Percentiles rank a stretch among this genome's conserved stretches.
phyloP scores from a whole-genome alignment of 2,329 filamentous ascomycete genomes.

The Cucurbitaria berberidis region DNA sequence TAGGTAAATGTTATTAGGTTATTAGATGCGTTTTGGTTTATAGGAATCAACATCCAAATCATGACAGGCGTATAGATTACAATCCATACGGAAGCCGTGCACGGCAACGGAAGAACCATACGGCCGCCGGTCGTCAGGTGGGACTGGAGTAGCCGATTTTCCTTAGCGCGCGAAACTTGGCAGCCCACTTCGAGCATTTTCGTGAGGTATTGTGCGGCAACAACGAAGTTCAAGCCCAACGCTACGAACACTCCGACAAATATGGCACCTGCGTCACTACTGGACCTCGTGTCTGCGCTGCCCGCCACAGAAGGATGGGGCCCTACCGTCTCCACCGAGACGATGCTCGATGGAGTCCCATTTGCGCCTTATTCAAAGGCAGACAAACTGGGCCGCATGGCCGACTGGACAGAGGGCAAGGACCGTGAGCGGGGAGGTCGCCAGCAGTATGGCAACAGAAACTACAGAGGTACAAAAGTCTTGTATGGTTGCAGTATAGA shows the following conservation, averaged over 20 bases:
- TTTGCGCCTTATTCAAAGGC: conserved; percentile 99
- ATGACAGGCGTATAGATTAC: too few relatives aligned
- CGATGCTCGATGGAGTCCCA: conserved; percentile 90
- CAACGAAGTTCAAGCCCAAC: conserved; percentile 13
- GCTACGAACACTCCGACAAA: conserved; percentile 26
- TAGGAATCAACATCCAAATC: too few relatives aligned
- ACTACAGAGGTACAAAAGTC: conserved; percentile 75
- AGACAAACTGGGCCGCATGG: conserved; percentile 98
- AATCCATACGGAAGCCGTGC: too few relatives aligned
- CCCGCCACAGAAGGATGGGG: conserved; percentile 71
- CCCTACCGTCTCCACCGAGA: conserved; percentile 79
- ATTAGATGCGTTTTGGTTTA: too few relatives aligned
- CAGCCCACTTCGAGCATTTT: conserved; percentile 28
- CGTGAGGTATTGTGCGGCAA: conserved; percentile 21
- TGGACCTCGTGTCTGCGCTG: conserved; percentile 56
- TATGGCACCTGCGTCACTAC: conserved; percentile 56
- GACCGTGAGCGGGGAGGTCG: conserved; percentile 77
- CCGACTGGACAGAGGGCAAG: conserved; percentile 97
- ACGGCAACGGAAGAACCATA: too few relatives aligned
- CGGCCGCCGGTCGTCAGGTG: too few relatives aligned
- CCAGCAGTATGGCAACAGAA: conserved; percentile 83
- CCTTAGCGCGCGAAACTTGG: conserved; percentile 20
- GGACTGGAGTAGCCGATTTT: conserved; percentile 13
- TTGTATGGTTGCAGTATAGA: not conserved
- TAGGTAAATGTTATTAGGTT: too few relatives aligned